These are phyloP conservation scores for Geotrichum bryndzae DNA, from an alignment of 1,139 yeast genomes.

Conservation along the genomic window DNA sequence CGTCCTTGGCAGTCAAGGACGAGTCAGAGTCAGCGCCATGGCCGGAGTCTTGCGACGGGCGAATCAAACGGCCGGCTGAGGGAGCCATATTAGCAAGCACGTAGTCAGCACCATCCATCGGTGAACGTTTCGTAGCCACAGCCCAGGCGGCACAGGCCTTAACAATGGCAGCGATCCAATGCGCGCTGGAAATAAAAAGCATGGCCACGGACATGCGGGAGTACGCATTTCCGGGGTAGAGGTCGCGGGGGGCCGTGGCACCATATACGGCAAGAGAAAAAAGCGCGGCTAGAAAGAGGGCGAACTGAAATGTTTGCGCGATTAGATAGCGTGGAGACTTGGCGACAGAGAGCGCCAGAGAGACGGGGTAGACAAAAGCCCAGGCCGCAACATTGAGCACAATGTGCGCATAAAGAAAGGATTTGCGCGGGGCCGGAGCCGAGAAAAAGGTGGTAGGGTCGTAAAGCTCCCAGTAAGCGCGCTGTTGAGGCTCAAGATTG, in stretches of 20 bases:
- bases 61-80: slow-evolving; percentile 12
- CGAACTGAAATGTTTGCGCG: slow-evolving; percentile 48
- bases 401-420: slow-evolving; percentile 56
- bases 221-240: slow-evolving; percentile 77
- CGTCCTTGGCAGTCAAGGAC: slow-evolving; percentile 14
- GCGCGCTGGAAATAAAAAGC: slow-evolving; percentile 47
- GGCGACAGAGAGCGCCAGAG: slow-evolving; percentile 58
- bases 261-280: slow-evolving; percentile 57
- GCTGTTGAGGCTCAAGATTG: slow-evolving; percentile 62
- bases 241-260: slow-evolving; percentile 50
- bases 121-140: slow-evolving; percentile 23
- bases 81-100: slow-evolving; percentile 25
- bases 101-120: slow-evolving; percentile 36
- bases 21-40: slow-evolving; percentile 19
- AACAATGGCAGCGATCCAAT: slow-evolving; percentile 49
- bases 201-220: slow-evolving; percentile 58
- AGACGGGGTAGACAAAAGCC: slow-evolving; percentile 61
- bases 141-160: slow-evolving; percentile 42
- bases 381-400: slow-evolving; percentile 43
- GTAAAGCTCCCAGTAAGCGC: slow-evolving; percentile 70
- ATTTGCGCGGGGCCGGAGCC: slow-evolving; percentile 41
- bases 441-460: slow-evolving; percentile 75
- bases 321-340: slow-evolving; percentile 55
- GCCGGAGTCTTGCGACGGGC: slow-evolving; percentile 29
- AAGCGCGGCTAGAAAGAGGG: slow-evolving; percentile 46